Evolutionary conservation across 2,329 filamentous ascomycete genomes (phyloP).

Genomic region (Pseudopithomyces maydicus): DNA sequence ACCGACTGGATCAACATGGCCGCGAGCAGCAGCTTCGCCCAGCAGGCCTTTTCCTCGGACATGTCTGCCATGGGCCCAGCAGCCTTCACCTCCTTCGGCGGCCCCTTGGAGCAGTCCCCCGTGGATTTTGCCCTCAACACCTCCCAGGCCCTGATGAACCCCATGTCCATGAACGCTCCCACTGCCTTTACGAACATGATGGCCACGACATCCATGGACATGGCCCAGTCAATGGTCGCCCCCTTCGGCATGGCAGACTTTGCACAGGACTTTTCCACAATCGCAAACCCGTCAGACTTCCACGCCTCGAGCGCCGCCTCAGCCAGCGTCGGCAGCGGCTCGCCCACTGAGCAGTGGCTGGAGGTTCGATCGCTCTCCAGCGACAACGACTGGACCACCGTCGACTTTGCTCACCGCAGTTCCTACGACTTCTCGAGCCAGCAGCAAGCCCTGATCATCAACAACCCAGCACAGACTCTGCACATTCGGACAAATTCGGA

Average conservation of each 20-base stretch:
- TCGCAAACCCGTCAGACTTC: slow-evolving; percentile 57
- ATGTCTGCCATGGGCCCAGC: slow-evolving; percentile 39
- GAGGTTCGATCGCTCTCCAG: slow-evolving; percentile 87
- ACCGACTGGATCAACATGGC: slow-evolving; percentile 52
- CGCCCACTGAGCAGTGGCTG: slow-evolving; percentile 78
- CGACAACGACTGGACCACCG: slow-evolving; percentile 84
- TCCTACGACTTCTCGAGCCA: slow-evolving; percentile 72
- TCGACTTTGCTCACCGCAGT: slow-evolving; percentile 69
- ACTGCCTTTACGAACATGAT: slow-evolving; percentile 47
- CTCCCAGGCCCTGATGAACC: slow-evolving; percentile 46
- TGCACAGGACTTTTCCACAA: slow-evolving; percentile 66
- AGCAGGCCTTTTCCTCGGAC: slow-evolving; percentile 36
- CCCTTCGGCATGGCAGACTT: slow-evolving; percentile 67
- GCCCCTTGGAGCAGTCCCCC: slow-evolving; percentile 51
- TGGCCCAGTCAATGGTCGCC: slow-evolving; percentile 38
- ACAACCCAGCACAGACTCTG: slow-evolving; percentile 88
- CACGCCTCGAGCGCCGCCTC: slow-evolving; percentile 27
- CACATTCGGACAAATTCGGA: slow-evolving; percentile 88
- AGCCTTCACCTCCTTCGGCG: slow-evolving; percentile 47
- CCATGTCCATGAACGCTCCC: slow-evolving; percentile 48
- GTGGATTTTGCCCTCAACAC: slow-evolving; percentile 53
- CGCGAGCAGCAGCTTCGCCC: slow-evolving; percentile 34
- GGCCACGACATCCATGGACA: slow-evolving; percentile 49
- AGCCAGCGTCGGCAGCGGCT: slow-evolving; percentile 59
- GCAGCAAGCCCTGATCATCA: slow-evolving; percentile 65